phyloP scores from a whole-genome alignment of 345 rosid genomes.

The Sapria himalayana region DNA sequence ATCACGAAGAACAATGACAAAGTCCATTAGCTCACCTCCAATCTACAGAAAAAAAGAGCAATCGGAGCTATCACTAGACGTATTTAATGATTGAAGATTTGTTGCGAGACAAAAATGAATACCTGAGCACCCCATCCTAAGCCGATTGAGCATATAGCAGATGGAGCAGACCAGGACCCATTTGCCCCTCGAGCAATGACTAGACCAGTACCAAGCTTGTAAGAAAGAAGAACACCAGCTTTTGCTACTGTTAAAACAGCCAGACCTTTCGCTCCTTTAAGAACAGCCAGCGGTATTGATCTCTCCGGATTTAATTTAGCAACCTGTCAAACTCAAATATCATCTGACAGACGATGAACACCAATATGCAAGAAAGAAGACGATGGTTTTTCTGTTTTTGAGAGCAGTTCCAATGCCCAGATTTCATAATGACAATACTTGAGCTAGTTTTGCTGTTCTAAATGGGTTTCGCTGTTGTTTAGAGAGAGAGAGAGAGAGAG shows the following conservation, averaged over 20 bases:
- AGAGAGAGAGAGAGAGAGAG: not conserved
- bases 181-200: constrained; percentile 63
- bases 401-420: not conserved
- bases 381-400: not conserved
- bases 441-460: too few relatives aligned
- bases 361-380: not conserved
- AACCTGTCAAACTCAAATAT: constrained; percentile 22
- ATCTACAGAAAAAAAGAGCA: constrained; percentile 18
- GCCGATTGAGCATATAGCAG: constrained; percentile 62
- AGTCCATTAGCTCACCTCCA: constrained; percentile 97
- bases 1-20: constrained; percentile 72
- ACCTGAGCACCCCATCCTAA: constrained; percentile 99
- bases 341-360: not conserved
- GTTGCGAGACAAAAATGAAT: constrained; percentile 3
- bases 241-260: constrained; percentile 82
- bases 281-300: constrained; percentile 61
- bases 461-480: too few relatives aligned
- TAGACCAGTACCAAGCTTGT: constrained; percentile 78
- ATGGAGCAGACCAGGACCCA: constrained; percentile 98
- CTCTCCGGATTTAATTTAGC: constrained; percentile 66
- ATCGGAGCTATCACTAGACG: not conserved
- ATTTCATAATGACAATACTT: too few relatives aligned
- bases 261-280: constrained; percentile 66
- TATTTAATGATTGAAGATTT: not conserved
- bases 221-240: constrained; percentile 59